Evolutionary conservation across 441 rosid genomes (phyloP), one percentile per base, ranked within the genome.

Genomic region (Codiaeum variegatum): DNA sequence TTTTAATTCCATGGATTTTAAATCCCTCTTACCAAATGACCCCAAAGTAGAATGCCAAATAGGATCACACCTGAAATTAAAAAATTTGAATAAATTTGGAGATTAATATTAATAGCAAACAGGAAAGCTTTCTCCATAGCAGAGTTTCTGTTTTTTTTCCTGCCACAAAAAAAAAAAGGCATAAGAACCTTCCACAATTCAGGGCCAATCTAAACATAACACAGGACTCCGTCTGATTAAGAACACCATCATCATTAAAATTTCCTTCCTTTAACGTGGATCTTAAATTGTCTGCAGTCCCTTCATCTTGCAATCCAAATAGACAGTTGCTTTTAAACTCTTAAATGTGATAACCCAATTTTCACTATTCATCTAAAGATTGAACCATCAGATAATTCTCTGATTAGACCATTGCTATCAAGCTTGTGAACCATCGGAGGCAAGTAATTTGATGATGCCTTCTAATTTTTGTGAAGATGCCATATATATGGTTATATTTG

Each of bases 201-300:
- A 56, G 93, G 93, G 76, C 88, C 68, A 87, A 74, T 83, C 90
- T 82, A 76, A 89, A 87, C 93, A 87, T 85, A 74, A 89, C 86
- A 61, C 90, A 89, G 56, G 87, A 89, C 81, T 89, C 90, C 86
- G 81, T 83, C 78, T 85, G 84, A 56, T 73, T 84, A 18, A 87
- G 81, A 6, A 76, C 88, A 4, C 90, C 91, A 44, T 87, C 93
- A 0, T 85, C 86, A 44, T 89, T 91, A 12, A 81, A 52, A 61
- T 87, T 91, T 13, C 93, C 93, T 79, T 89, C 91, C 54, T 61
- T 76, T 5, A 85, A 74, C 91, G 86, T 89, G 70, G 83, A 65
- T 36, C 66, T 78, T 10, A 87, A 77, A 68, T 89, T 85, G 24
- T 86, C 89, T 26, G 85, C 87, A 12, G 80, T 67, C 74, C 86